Evolutionary conservation across 176 grass and related monocot species (phyloP), one percentile per base, ranked within the genome.

Genomic region (Hordeum marinum): DNA sequence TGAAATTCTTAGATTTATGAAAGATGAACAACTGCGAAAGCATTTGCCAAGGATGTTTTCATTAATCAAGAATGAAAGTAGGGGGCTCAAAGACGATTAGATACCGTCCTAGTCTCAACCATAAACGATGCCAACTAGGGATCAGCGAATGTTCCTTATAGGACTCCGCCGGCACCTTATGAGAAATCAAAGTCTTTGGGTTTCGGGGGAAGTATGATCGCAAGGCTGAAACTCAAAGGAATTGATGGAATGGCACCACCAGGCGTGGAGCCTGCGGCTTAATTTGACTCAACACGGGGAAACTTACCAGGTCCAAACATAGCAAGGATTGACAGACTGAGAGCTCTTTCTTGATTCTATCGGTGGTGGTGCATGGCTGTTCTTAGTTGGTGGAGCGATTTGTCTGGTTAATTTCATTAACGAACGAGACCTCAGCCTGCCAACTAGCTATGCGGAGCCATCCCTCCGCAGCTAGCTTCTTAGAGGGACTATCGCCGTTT

Each of bases 151-250:
- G 90, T 94, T 94, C 85, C 87, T 91, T 81, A 86, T 79, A 87
- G 89, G 89, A 94, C 92, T 83, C 89, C 81, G 63, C 77, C 45
- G 87, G 72, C 92, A 94, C 89, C 92, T 94, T 94, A 91, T 94
- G 92, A 91, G 89, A 91, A 94, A 94, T 94, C 92, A 89, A 91
- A 94, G 92, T 94, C 85, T 91, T 94, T 94, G 87, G 87, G 87
- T 94, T 92, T 75, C 63, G 34, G 80, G 81, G 91, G 84, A 75
- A 82, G 85, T 85, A 91, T 91, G 82, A 77, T 88, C 81, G 89
- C 81, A 80, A 65, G 61, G 61, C 17, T 65, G 40, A 65, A 66
- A 48, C 78, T 79, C 71, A 85, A 85, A 69, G 75, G 48, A 78
- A 78, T 70, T 84, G 83, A 84, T 2, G 50, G 48, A 86, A 86